phyloP scores from a whole-genome alignment of 371 early-diverging fungal genomes.

The Caulochytrium protostelioides region DNA sequence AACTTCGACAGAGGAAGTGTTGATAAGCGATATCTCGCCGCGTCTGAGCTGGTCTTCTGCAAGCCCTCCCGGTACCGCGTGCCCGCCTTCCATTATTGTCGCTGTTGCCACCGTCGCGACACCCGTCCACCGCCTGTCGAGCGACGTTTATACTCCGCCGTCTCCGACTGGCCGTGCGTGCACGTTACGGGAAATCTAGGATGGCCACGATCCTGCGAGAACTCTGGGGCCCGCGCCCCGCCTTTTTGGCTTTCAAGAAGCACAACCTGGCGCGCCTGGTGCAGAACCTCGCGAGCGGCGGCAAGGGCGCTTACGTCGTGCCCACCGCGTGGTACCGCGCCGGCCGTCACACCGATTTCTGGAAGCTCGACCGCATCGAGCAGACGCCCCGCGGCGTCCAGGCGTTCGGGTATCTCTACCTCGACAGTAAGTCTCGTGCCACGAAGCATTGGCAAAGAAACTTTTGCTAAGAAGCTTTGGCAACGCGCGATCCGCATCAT shows the following conservation, averaged over 20 bases:
- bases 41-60: too few species aligned
- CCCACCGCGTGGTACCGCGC: slow-evolving; percentile 3
- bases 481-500: too few species aligned
- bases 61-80: too few species aligned
- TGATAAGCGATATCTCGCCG: too few species aligned
- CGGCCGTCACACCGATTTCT: neutral
- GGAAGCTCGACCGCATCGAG: too few species aligned
- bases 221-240: slow-evolving; percentile 3
- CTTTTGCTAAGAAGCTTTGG: too few species aligned
- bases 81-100: too few species aligned
- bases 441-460: too few species aligned
- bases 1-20: too few species aligned
- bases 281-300: neutral
- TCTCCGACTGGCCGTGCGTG: neutral
- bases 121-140: neutral
- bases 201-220: slow-evolving; percentile 4
- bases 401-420: too few species aligned
- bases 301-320: slow-evolving; percentile 1
- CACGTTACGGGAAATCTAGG: neutral
- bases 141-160: neutral
- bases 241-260: slow-evolving; percentile 1
- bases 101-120: neutral
- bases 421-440: too few species aligned
- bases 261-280: slow-evolving; percentile 2
- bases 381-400: too few species aligned